Percentiles rank a stretch among this genome's conserved stretches.
Conservation (phyloP, 495 filamentous ascomycete genomes). For the Mytilinidion resinicola region DNA sequence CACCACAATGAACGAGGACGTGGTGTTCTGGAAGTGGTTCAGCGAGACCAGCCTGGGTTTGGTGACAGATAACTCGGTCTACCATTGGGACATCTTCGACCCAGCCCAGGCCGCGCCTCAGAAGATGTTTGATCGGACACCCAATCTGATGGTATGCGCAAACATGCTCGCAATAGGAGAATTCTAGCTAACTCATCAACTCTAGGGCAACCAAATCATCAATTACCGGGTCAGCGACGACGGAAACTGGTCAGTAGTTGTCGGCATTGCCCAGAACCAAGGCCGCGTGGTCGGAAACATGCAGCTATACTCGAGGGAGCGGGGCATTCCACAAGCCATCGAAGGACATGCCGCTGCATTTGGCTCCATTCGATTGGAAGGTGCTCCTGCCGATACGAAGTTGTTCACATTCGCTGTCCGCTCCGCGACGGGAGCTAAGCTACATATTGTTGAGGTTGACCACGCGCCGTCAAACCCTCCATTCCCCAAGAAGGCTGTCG, state of each 20-base stretch:
- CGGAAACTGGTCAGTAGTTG: conserved; percentile 95
- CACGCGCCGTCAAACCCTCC: conserved; percentile 78
- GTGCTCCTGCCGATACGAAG: conserved; percentile 82
- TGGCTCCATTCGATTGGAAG: conserved; percentile 80
- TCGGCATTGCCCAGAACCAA: conserved; percentile 89
- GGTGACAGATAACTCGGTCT: conserved; percentile 83
- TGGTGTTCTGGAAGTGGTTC: conserved; percentile 99
- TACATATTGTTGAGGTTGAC: conserved; percentile 97
- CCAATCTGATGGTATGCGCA: conserved; percentile 65
- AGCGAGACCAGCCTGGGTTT: conserved; percentile 79
- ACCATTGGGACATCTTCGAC: conserved; percentile 96
- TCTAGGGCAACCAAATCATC: conserved; percentile 92
- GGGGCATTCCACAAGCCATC: conserved; percentile 94
- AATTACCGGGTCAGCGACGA: conserved; percentile 96
- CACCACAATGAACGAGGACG: conserved; percentile 89
- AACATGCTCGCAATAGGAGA: neutral
- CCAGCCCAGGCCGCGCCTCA: conserved; percentile 60
- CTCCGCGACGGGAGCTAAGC: conserved; percentile 78
- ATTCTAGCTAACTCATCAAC: neutral
- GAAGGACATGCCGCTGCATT: conserved; percentile 97
- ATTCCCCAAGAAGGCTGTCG: conserved; percentile 91
- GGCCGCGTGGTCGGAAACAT: conserved; percentile 91
- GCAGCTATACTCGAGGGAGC: conserved; percentile 93
- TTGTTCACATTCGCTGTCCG: conserved; percentile 96
- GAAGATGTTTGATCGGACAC: conserved; percentile 88